Evolutionary conservation across 2,329 filamentous ascomycete genomes (phyloP).

Genomic region (Metarhizium robertsii): DNA sequence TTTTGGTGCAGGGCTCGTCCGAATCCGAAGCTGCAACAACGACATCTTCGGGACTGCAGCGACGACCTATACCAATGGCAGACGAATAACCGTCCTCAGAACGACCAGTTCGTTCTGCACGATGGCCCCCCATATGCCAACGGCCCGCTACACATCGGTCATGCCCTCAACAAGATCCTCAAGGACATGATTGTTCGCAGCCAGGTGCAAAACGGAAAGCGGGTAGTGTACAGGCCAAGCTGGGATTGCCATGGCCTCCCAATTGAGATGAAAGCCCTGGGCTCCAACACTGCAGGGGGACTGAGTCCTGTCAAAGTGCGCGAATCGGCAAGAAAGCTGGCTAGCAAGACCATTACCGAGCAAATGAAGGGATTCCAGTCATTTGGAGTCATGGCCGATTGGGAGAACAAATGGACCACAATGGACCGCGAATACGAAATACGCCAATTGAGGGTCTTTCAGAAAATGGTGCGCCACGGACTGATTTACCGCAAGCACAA

Average conservation of each 20-base stretch:
- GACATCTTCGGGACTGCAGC: conserved; percentile 67
- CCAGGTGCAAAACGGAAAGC: conserved; percentile 61
- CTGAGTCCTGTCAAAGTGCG: conserved; percentile 52
- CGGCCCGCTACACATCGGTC: conserved; percentile 80
- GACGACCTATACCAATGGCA: conserved; percentile 92
- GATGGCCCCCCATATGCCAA: conserved; percentile 98
- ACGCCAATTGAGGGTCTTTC: conserved; percentile 65
- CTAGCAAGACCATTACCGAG: conserved; percentile 55
- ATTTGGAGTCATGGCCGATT: conserved; percentile 74
- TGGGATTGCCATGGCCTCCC: conserved; percentile 98
- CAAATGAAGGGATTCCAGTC: conserved; percentile 67
- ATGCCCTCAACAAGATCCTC: conserved; percentile 92
- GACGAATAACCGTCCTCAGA: conserved; percentile 41
- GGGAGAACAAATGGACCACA: conserved; percentile 67
- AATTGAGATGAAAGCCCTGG: conserved; percentile 91
- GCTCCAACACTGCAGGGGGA: conserved; percentile 33
- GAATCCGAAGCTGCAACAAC: conserved; percentile 35
- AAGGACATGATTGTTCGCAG: conserved; percentile 88
- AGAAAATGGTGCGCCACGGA: conserved; percentile 61
- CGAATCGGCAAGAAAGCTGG: conserved; percentile 54
- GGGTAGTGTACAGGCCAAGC: conserved; percentile 76
- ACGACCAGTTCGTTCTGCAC: conserved; percentile 68
- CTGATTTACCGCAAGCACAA: conserved; percentile 71
- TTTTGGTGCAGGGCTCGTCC: conserved; percentile 37
- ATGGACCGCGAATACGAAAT: conserved; percentile 71